Percentiles rank a stretch among this genome's conserved stretches.
Evolutionary conservation across 83 land plant genomes (phyloP).

Genomic region (Picea abies): DNA sequence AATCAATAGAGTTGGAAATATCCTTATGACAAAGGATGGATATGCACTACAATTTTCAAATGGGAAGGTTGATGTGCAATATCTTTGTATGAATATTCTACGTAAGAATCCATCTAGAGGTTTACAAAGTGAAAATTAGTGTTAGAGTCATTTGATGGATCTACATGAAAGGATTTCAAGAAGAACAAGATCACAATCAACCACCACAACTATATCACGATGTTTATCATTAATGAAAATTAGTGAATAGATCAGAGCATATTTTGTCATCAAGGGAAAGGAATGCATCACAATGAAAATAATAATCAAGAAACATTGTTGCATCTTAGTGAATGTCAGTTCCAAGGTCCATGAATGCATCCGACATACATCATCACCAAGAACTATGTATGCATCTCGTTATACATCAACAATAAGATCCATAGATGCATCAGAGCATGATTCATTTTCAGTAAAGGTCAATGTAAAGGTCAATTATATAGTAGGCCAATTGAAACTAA

Average conservation of each 20-base stretch:
- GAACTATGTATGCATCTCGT: no score
- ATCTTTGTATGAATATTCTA: constrained; percentile 50
- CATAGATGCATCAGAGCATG: no score
- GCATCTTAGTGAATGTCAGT: background rate
- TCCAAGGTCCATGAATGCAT: no score
- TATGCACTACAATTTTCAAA: constrained; percentile 11
- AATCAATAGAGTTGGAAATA: constrained; percentile 12
- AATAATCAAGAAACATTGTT: background rate
- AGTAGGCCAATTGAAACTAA: no score
- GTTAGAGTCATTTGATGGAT: background rate
- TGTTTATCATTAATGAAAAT: constrained; percentile 9
- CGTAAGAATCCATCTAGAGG: constrained; percentile 28
- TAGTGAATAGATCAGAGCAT: constrained; percentile 10
- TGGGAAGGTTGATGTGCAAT: constrained; percentile 26
- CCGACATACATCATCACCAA: no score
- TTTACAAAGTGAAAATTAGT: constrained; percentile 6
- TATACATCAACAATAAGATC: no score
- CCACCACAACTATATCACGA: background rate
- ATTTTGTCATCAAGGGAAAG: constrained; percentile 18
- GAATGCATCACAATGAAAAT: constrained; percentile 1
- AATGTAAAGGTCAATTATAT: no score
- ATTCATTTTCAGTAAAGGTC: no score
- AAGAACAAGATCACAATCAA: constrained; percentile 14
- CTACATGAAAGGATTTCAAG: constrained; percentile 29
- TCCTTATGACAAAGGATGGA: constrained; percentile 7